Evolutionary conservation across 257 asterid species (phyloP).

Genomic region (Nicotiana paniculata): DNA sequence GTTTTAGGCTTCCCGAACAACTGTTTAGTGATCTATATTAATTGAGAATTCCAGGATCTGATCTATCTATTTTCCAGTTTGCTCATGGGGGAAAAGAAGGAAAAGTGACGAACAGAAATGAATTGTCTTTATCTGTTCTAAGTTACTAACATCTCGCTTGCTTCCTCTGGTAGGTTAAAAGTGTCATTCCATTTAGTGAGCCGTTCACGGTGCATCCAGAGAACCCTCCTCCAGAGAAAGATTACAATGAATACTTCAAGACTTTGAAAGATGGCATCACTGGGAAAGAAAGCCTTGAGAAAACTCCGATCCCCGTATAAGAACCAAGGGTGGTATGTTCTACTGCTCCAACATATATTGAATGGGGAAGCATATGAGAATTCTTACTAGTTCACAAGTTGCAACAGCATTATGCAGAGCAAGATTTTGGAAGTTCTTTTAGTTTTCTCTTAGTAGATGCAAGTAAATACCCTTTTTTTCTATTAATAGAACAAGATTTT

Average conservation of each 20-base stretch:
- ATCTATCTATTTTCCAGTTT: not conserved
- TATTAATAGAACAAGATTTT: not conserved
- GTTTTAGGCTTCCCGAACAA: not conserved
- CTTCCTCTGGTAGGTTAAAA: slow-evolving; percentile 59
- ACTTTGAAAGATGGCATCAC: slow-evolving; percentile 78
- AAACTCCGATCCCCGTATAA: slow-evolving; percentile 54
- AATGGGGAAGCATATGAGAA: not conserved
- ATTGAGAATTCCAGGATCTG: not conserved
- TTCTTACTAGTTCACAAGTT: not conserved
- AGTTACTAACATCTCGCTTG: not conserved
- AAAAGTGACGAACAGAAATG: not conserved
- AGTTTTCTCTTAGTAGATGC: not conserved
- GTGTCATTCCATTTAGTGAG: slow-evolving; percentile 87
- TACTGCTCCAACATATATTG: not conserved
- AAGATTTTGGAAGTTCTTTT: not conserved
- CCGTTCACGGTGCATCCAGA: slow-evolving; percentile 90
- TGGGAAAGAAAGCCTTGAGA: slow-evolving; percentile 85
- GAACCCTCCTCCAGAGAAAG: slow-evolving; percentile 89
- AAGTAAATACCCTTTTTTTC: not conserved
- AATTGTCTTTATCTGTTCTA: not conserved
- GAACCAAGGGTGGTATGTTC: slow-evolving; percentile 18
- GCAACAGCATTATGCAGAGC: not conserved
- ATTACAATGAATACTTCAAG: slow-evolving; percentile 66
- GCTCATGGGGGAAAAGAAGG: not conserved
- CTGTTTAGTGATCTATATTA: not conserved